These are phyloP conservation scores for Rhizopogon rudus DNA, from an alignment of 768 basidiomycete genomes.

Conservation along the genomic window DNA sequence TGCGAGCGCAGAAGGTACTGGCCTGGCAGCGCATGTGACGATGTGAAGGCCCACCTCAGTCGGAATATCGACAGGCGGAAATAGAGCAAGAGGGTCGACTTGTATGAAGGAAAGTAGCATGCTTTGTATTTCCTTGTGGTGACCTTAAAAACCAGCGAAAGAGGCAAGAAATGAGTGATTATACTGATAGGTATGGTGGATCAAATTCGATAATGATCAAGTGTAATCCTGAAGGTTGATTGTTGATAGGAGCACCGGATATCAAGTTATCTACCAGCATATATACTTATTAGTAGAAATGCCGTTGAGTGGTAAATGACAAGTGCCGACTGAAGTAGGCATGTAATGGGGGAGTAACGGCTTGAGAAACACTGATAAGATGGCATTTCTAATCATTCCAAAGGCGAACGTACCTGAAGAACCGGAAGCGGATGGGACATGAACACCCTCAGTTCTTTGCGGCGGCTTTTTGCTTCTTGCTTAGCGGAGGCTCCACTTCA, in stretches of 20 bases:
- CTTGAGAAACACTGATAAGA: not conserved
- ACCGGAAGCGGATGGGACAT: not conserved
- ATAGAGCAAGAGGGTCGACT: not conserved
- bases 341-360: not conserved
- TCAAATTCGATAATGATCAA: too few species aligned
- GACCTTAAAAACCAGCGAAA: too few species aligned
- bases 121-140: not conserved
- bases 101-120: not conserved
- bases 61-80: slow-evolving; percentile 22
- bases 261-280: too few species aligned
- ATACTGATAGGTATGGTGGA: too few species aligned
- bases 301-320: not conserved
- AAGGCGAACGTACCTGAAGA: not conserved
- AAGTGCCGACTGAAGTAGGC: not conserved
- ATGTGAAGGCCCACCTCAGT: slow-evolving; percentile 32
- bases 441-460: slow-evolving; percentile 1
- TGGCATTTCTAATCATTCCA: not conserved
- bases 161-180: too few species aligned
- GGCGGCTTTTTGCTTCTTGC: slow-evolving; percentile 1
- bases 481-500: slow-evolving; percentile 21
- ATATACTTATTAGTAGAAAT: too few species aligned
- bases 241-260: too few species aligned
- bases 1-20: slow-evolving; percentile 9
- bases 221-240: too few species aligned
- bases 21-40: slow-evolving; percentile 24